Evolutionary conservation across 768 basidiomycete species (phyloP).

Genomic region (Boletellus ananas): DNA sequence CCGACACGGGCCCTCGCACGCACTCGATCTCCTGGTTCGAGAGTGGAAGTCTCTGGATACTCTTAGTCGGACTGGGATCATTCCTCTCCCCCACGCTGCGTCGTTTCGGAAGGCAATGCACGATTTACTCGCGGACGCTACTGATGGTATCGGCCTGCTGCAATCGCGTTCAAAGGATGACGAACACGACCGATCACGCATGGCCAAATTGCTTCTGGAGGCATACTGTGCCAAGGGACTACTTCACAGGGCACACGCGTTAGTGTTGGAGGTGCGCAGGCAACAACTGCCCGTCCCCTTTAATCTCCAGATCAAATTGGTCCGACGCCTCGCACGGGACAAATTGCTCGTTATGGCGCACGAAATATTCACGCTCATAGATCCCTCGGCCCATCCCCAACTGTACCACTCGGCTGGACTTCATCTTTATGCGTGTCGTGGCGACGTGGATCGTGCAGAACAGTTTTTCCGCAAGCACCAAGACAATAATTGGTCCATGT

Average conservation of each 20-base stretch:
- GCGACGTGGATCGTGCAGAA: conserved; percentile 43
- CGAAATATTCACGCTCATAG: conserved; percentile 37
- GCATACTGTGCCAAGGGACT: conserved; percentile 32
- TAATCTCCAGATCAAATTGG: conserved; percentile 33
- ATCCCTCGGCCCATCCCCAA: conserved; percentile 15
- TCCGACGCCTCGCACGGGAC: conserved; percentile 41
- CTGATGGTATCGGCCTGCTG: conserved; percentile 30
- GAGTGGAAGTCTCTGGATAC: conserved; percentile 35
- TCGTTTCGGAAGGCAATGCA: conserved; percentile 31
- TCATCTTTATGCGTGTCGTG: conserved; percentile 49
- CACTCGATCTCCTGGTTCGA: conserved; percentile 38
- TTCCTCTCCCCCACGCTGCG: conserved; percentile 5
- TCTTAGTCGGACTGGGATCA: conserved; percentile 13
- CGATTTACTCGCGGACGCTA: conserved; percentile 28
- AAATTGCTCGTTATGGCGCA: conserved; percentile 42
- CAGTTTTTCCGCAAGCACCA: conserved; percentile 39
- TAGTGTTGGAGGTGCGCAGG: conserved; percentile 40
- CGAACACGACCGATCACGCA: conserved; percentile 23
- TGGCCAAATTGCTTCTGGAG: conserved; percentile 42
- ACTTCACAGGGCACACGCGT: conserved; percentile 36
- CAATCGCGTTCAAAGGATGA: conserved; percentile 22
- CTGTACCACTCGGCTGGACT: conserved; percentile 43
- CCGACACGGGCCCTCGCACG: conserved; percentile 30
- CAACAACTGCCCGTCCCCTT: conserved; percentile 32
- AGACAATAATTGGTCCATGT: conserved; percentile 23